Evolutionary conservation across 768 basidiomycete genomes (phyloP).

Genomic region (Russula olivacea): DNA sequence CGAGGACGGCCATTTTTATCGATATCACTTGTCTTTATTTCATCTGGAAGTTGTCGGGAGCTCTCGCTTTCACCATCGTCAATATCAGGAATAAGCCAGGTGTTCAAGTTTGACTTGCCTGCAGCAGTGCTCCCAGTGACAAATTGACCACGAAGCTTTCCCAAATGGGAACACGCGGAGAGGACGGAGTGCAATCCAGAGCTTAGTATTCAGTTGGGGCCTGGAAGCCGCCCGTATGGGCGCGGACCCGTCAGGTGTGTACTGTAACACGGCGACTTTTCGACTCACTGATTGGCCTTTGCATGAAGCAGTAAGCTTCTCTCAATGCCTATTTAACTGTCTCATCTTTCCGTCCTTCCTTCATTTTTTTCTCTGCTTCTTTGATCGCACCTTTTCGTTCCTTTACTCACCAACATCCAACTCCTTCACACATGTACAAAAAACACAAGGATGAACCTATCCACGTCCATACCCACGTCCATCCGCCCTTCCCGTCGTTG

Average conservation of each 20-base stretch:
- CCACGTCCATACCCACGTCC: background rate
- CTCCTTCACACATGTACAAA: background rate
- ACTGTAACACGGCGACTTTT: slow-evolving; percentile 16
- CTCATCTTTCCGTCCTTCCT: background rate
- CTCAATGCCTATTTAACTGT: slow-evolving; percentile 1
- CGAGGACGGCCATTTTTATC: background rate
- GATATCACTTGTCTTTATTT: background rate
- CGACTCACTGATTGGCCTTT: background rate
- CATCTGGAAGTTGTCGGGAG: background rate
- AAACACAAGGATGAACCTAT: background rate
- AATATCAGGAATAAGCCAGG: background rate
- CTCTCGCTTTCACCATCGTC: background rate
- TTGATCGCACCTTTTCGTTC: background rate
- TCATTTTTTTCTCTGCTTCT: background rate
- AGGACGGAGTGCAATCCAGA: background rate
- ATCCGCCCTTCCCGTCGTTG: slow-evolving; percentile 20
- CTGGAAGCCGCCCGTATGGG: slow-evolving; percentile 4
- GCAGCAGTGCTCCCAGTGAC: background rate
- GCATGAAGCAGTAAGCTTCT: background rate
- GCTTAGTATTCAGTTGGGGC: background rate
- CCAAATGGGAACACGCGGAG: background rate
- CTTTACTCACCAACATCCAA: background rate
- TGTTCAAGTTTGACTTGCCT: background rate
- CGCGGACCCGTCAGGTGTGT: background rate
- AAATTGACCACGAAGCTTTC: background rate